Percentiles rank a stretch among this genome's conserved stretches.
These are phyloP conservation scores for Fusarium papillatum DNA, from an alignment of 2,329 filamentous ascomycete species.

Conservation along the genomic window DNA sequence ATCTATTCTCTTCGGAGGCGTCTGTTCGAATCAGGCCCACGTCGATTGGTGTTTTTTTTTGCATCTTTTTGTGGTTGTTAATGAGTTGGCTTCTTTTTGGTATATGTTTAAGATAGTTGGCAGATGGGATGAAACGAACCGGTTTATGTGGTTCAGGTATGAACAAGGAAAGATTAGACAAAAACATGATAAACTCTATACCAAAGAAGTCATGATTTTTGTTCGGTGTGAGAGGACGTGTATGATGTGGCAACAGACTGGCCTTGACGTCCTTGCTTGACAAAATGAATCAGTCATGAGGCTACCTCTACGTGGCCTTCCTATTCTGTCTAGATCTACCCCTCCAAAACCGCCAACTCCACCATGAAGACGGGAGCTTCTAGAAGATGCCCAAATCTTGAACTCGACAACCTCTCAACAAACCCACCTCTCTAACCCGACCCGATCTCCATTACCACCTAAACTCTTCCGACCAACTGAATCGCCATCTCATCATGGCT, in stretches of 20 bases:
- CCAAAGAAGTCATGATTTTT: neutral
- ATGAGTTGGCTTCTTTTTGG: neutral
- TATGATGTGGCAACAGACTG: neutral
- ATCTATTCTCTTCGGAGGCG: slow-evolving; percentile 8
- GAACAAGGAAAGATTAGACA: neutral
- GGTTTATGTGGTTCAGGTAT: neutral
- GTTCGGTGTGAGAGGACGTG: neutral
- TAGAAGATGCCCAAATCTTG: slow-evolving; percentile 42
- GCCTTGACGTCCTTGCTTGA: slow-evolving; percentile 1
- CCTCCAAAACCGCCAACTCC: slow-evolving; percentile 39
- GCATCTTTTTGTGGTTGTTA: neutral
- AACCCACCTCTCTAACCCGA: neutral
- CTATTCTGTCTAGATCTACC: slow-evolving; percentile 30
- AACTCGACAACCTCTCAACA: slow-evolving; percentile 17
- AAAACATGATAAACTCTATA: neutral
- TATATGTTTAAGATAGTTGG: neutral
- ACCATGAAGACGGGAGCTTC: slow-evolving; percentile 40
- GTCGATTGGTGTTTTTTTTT: neutral
- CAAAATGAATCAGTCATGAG: slow-evolving; percentile 24
- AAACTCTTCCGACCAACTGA: neutral
- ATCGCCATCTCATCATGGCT: slow-evolving; percentile 50
- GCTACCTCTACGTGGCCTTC: rapidly evolving
- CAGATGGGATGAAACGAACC: neutral
- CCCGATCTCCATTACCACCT: neutral
- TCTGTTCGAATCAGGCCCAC: slow-evolving; percentile 5